Evolutionary conservation across 1,139 yeast species (phyloP).

Genomic region (Kurtzmaniella quercitrusa): DNA sequence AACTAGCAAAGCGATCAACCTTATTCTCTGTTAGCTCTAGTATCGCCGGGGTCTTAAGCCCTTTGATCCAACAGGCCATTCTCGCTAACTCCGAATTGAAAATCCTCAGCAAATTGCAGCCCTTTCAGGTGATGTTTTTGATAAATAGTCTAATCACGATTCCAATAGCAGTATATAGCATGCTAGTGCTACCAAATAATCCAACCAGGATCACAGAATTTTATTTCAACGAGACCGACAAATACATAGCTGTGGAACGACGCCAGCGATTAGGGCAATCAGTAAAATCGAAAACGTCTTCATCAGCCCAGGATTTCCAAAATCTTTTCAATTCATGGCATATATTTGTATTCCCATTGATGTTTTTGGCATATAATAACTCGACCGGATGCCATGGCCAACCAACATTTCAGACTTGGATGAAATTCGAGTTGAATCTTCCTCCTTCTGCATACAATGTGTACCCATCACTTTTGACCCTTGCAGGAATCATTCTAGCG

Average conservation of each 20-base stretch:
- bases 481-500: constrained; percentile 39
- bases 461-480: constrained; percentile 44
- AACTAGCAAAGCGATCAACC: constrained; percentile 14
- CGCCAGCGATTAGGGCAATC: constrained; percentile 22
- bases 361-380: constrained; percentile 48
- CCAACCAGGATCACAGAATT: constrained; percentile 38
- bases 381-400: constrained; percentile 37
- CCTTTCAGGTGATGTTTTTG: constrained; percentile 53
- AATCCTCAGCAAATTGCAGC: constrained; percentile 8
- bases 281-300: not conserved
- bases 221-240: constrained; percentile 29
- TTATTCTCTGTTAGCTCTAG: constrained; percentile 28
- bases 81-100: constrained; percentile 12
- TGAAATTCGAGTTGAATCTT: constrained; percentile 38
- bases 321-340: constrained; percentile 46
- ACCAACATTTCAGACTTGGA: constrained; percentile 53
- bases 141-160: constrained; percentile 49
- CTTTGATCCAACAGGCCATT: constrained; percentile 43
- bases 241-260: constrained; percentile 27
- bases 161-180: constrained; percentile 42
- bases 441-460: constrained; percentile 40
- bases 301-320: not conserved
- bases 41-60: constrained; percentile 42
- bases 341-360: constrained; percentile 41
- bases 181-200: constrained; percentile 39